Conservation (phyloP, 495 filamentous ascomycete species). For the Penicillium manginii region DNA sequence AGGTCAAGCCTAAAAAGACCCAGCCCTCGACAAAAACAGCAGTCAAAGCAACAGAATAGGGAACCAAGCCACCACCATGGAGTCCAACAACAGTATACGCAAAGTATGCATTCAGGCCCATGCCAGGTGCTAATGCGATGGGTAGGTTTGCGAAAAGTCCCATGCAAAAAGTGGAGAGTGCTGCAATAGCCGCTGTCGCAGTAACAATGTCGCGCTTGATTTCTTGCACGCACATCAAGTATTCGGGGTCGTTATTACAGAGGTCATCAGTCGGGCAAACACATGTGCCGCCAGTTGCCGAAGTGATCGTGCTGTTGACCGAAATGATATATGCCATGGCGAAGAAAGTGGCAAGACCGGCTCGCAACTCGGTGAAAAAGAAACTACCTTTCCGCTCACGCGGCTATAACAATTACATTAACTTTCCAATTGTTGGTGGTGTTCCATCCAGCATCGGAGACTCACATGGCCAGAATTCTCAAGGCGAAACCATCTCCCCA, state of each 20-base stretch:
- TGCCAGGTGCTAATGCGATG: constrained; percentile 77
- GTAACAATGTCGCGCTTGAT: constrained; percentile 78
- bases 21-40: constrained; percentile 84
- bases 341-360: constrained; percentile 81
- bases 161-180: constrained; percentile 72
- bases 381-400: constrained; percentile 72
- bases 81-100: constrained; percentile 79
- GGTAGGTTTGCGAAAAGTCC: constrained; percentile 73
- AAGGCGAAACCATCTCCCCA: constrained; percentile 74
- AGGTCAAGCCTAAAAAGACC: constrained; percentile 68
- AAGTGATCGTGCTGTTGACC: constrained; percentile 72
- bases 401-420: constrained; percentile 36
- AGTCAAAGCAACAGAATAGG: constrained; percentile 72
- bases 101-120: constrained; percentile 87
- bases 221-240: constrained; percentile 65
- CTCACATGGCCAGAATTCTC: constrained; percentile 77
- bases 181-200: constrained; percentile 77
- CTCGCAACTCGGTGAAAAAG: constrained; percentile 80
- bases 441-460: not conserved
- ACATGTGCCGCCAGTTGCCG: constrained; percentile 71
- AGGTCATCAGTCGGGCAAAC: constrained; percentile 63
- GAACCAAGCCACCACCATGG: constrained; percentile 67
- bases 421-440: not conserved
- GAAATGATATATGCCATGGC: constrained; percentile 86
- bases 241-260: constrained; percentile 60